phyloP scores from a whole-genome alignment of 148 eudicot genomes.

The Chenopodium quinoa region DNA sequence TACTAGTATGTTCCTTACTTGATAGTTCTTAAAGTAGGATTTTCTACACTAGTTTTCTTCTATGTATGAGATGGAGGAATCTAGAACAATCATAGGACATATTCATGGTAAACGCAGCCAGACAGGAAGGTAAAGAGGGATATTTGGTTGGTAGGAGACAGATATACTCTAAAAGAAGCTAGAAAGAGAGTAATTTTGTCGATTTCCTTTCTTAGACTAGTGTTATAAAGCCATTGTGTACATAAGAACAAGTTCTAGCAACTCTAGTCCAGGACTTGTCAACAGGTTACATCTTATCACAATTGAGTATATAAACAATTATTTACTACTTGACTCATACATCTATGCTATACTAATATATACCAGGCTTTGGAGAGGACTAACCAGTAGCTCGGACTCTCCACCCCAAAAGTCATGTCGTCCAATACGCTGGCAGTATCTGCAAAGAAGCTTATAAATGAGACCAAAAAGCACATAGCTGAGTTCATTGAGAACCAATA shows the following conservation, averaged over 20 bases:
- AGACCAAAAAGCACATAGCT: neutral
- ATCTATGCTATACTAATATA: neutral
- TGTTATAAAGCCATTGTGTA: neutral
- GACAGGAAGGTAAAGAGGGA: too few species aligned
- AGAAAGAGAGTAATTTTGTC: neutral
- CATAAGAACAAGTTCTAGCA: neutral
- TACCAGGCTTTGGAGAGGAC: conserved; percentile 23
- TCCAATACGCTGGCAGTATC: conserved; percentile 90
- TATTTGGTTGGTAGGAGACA: too few species aligned
- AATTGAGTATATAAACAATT: neutral
- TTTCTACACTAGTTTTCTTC: too few species aligned
- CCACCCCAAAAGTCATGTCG: conserved; percentile 97
- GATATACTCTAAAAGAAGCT: neutral
- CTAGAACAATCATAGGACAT: too few species aligned
- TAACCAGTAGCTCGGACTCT: conserved; percentile 92
- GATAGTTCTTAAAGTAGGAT: neutral
- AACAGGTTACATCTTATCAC: neutral
- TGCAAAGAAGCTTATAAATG: conserved; percentile 25
- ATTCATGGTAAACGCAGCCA: too few species aligned
- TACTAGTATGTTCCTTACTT: neutral
- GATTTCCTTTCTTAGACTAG: neutral
- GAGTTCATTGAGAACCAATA: neutral
- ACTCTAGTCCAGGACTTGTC: neutral
- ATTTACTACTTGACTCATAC: neutral
- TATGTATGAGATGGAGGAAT: too few species aligned